These are phyloP conservation scores for Avena sativa DNA, from an alignment of 176 grass and related monocot species.

Conservation along the genomic window DNA sequence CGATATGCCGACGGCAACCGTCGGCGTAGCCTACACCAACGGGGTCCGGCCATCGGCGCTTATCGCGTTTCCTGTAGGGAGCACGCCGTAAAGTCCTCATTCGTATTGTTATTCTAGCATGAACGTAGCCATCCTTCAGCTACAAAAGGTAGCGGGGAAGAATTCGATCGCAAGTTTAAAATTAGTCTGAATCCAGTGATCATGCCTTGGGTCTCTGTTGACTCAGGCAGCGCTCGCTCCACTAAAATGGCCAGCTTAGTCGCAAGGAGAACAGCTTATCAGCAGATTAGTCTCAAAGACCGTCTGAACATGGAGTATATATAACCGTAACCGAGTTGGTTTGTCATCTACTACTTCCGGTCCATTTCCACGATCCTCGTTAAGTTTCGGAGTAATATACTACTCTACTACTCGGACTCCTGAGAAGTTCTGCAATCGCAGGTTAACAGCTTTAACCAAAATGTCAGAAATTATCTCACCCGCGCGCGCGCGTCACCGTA, in stretches of 20 bases:
- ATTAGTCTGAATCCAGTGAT: conserved; percentile 2
- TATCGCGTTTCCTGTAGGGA: not conserved
- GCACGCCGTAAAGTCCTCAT: not conserved
- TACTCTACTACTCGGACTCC: not conserved
- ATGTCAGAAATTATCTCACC: conserved; percentile 24
- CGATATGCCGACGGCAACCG: no score
- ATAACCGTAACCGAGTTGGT: not conserved
- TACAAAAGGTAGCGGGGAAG: not conserved
- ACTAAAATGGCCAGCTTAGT: not conserved
- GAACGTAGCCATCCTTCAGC: not conserved
- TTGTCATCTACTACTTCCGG: not conserved
- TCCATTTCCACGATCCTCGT: not conserved
- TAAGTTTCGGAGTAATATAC: not conserved
- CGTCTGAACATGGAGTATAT: conserved; percentile 10
- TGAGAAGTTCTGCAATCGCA: not conserved
- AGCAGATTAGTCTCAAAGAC: not conserved
- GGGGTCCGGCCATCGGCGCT: no score
- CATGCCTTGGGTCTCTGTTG: not conserved
- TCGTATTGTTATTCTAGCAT: not conserved
- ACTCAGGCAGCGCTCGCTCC: not conserved
- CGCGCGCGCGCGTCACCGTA: not conserved
- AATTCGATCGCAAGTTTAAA: not conserved
- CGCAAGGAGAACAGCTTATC: not conserved
- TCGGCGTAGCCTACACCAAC: no score
- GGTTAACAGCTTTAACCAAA: not conserved